Evolutionary conservation across 2,329 filamentous ascomycete genomes (phyloP).

Genomic region (Peltaster fructicola): DNA sequence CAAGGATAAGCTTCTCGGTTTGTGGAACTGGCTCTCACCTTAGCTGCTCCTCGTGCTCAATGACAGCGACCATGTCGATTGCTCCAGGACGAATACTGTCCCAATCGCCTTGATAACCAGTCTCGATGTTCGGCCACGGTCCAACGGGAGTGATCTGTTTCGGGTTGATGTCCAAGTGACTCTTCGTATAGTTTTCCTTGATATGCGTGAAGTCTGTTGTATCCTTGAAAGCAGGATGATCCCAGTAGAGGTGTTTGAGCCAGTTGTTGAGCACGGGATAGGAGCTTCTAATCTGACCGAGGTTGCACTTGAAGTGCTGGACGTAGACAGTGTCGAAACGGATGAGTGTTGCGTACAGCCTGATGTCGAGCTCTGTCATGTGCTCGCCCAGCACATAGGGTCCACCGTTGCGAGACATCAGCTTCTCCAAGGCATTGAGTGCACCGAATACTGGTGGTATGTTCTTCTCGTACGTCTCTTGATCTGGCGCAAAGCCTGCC

Average conservation of each 20-base stretch:
- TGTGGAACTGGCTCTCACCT: no score
- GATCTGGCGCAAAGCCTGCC: constrained; percentile 39
- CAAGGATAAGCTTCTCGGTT: no score
- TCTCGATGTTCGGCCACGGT: constrained; percentile 40
- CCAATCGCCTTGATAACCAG: constrained; percentile 33
- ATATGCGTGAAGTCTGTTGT: constrained; percentile 50
- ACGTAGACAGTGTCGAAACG: constrained; percentile 38
- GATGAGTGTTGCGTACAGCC: constrained; percentile 40
- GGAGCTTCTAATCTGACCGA: constrained; percentile 38
- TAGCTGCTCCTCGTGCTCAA: no score
- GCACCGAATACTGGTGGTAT: constrained; percentile 39
- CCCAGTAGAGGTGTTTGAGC: constrained; percentile 42
- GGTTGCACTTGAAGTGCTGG: constrained; percentile 50
- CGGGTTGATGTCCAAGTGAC: constrained; percentile 41
- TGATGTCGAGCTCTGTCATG: constrained; percentile 42
- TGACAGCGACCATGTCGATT: constrained; percentile 26
- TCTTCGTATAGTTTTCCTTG: constrained; percentile 50
- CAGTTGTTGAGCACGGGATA: constrained; percentile 45
- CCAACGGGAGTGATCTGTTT: constrained; percentile 44
- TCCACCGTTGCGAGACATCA: constrained; percentile 29
- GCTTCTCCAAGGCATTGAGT: constrained; percentile 39
- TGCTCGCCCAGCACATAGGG: constrained; percentile 38
- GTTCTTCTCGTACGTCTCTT: constrained; percentile 38
- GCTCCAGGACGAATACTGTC: constrained; percentile 30
- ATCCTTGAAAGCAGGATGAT: constrained; percentile 34